These are phyloP conservation scores for Cynanchum wilfordii DNA, from an alignment of 257 asterid species.

Conservation along the genomic window DNA sequence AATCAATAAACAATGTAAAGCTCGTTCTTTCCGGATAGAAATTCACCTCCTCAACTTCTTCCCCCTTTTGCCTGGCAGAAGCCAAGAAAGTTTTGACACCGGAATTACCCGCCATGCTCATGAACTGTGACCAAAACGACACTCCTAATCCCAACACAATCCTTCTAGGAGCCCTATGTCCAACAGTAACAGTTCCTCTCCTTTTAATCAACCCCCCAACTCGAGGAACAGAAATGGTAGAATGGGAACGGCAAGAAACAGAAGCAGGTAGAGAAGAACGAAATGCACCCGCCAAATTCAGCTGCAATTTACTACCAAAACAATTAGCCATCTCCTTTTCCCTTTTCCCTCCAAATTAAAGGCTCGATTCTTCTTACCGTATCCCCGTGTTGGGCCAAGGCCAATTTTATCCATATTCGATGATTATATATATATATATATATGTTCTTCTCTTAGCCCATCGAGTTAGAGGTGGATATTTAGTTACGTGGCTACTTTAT, in stretches of 20 bases:
- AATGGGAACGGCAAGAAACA: slow-evolving; percentile 20
- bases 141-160: slow-evolving; percentile 51
- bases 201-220: slow-evolving; percentile 8
- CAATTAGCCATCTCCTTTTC: slow-evolving; percentile 39
- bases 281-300: slow-evolving; percentile 28
- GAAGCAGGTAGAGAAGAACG: slow-evolving; percentile 22
- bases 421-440: too few relatives aligned
- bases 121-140: slow-evolving; percentile 60
- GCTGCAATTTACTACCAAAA: slow-evolving; percentile 38
- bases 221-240: slow-evolving; percentile 7
- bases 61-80: slow-evolving; percentile 63
- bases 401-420: neutral
- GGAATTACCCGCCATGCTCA: slow-evolving; percentile 40
- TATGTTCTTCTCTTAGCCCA: neutral
- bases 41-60: slow-evolving; percentile 55
- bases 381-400: slow-evolving; percentile 4
- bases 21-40: neutral
- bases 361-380: neutral
- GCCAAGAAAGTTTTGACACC: slow-evolving; percentile 66
- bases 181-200: slow-evolving; percentile 16
- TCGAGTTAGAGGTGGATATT: slow-evolving; percentile 1
- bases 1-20: neutral
- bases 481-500: slow-evolving; percentile 18
- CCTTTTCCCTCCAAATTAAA: neutral
- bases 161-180: slow-evolving; percentile 48